These are phyloP conservation scores for Paramecium tetraurelia DNA, from an alignment of 73 alveolate species.

Conservation along the genomic window DNA sequence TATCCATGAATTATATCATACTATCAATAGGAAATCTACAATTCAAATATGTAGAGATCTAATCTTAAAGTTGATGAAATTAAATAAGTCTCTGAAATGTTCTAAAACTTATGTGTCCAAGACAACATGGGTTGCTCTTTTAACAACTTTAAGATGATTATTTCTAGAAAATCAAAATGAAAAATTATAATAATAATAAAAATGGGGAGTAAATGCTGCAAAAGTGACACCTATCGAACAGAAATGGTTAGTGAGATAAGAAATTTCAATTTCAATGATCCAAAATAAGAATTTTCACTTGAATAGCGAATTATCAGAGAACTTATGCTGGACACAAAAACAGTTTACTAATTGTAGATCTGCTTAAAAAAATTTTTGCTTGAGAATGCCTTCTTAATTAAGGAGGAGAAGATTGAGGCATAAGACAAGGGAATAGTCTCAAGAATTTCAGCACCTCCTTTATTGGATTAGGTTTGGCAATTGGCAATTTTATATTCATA, in stretches of 20 bases:
- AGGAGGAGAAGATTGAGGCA: not conserved
- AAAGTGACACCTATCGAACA: not conserved
- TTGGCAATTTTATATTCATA: not conserved
- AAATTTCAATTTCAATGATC: not conserved
- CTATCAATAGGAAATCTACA: no score
- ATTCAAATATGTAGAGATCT: not conserved
- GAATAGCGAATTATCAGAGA: not conserved
- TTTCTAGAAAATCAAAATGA: not conserved
- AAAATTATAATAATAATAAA: not conserved
- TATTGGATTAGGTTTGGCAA: not conserved
- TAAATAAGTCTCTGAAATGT: not conserved
- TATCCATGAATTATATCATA: not conserved
- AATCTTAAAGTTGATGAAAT: not conserved
- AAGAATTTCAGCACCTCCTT: not conserved
- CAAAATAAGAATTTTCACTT: not conserved
- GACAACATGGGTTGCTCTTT: not conserved
- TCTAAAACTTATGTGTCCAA: not conserved
- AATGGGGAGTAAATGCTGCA: not conserved
- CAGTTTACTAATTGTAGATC: not conserved
- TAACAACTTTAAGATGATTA: not conserved
- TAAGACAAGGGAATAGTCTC: not conserved
- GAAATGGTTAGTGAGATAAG: not conserved
- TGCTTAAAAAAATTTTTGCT: conserved; percentile 4
- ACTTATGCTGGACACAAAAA: not conserved
- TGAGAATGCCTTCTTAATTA: not conserved